Conservation (phyloP, 345 rosid species). For the Bruguiera parviflora region DNA sequence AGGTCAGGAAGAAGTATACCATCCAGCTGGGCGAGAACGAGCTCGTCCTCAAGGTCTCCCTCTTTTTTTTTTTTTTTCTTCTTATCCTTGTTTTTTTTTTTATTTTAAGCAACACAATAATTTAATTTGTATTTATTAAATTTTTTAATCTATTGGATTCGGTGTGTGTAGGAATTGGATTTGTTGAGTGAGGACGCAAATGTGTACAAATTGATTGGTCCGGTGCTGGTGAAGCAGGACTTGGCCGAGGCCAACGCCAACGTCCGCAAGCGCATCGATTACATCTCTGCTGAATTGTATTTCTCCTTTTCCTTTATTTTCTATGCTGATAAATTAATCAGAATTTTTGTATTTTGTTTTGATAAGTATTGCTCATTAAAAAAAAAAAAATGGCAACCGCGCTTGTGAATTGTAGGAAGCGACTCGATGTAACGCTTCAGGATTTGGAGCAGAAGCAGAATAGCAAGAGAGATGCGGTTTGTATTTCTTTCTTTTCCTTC, state of each 20-base stretch:
- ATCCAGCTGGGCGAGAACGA: constrained; percentile 96
- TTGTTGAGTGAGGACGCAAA: constrained; percentile 82
- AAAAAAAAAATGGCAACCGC: neutral
- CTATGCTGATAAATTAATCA: no score
- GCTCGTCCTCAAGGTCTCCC: constrained; percentile 78
- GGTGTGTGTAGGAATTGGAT: constrained; percentile 68
- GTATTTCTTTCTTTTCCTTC: constrained; percentile 16
- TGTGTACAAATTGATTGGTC: constrained; percentile 91
- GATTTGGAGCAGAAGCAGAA: constrained; percentile 91
- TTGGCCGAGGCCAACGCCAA: constrained; percentile 96
- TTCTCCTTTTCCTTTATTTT: neutral
- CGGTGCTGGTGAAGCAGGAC: constrained; percentile 95
- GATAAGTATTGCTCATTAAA: neutral
- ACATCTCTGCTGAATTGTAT: constrained; percentile 88
- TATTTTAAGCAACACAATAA: neutral
- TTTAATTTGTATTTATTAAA: neutral
- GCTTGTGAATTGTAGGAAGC: constrained; percentile 50
- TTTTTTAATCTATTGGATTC: neutral
- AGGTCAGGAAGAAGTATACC: constrained; percentile 89
- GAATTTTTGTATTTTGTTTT: neutral
- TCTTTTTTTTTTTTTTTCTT: neutral
- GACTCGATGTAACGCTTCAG: constrained; percentile 80
- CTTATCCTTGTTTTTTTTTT: neutral
- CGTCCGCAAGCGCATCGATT: constrained; percentile 89
- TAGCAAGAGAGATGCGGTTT: constrained; percentile 85